These are phyloP conservation scores for Buddleja alternifolia DNA, from an alignment of 257 asterid genomes.

Conservation along the genomic window DNA sequence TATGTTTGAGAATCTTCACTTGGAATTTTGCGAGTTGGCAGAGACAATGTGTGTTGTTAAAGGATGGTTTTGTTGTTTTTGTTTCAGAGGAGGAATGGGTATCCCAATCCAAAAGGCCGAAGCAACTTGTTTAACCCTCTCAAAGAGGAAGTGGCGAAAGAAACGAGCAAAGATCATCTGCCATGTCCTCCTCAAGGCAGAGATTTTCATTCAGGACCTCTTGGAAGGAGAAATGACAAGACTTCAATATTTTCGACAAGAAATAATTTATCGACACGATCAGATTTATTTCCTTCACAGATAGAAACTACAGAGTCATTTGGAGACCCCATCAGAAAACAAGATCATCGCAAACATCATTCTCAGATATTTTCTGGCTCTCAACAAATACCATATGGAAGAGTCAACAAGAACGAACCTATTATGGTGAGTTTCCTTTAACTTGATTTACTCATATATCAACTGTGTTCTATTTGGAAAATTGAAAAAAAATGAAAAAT, in stretches of 20 bases:
- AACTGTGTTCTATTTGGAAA: neutral
- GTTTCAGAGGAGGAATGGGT: constrained; percentile 63
- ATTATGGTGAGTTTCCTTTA: constrained; percentile 44
- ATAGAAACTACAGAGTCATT: constrained; percentile 41
- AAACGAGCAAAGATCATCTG: constrained; percentile 38
- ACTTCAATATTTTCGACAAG: constrained; percentile 36
- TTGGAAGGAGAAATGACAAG: constrained; percentile 53
- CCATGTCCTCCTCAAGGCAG: constrained; percentile 37
- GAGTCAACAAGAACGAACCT: constrained; percentile 47
- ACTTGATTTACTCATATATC: neutral
- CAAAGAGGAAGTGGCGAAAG: constrained; percentile 44
- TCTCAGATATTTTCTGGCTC: constrained; percentile 43
- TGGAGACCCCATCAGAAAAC: constrained; percentile 47
- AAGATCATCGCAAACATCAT: constrained; percentile 41
- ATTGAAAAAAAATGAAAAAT: neutral
- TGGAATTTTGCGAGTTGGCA: too few relatives aligned
- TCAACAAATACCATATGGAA: constrained; percentile 44
- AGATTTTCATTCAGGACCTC: constrained; percentile 69
- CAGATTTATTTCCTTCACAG: constrained; percentile 42
- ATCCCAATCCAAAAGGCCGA: constrained; percentile 46
- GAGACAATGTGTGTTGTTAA: neutral
- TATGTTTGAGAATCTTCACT: too few relatives aligned
- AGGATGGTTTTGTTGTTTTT: constrained; percentile 5
- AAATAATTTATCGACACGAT: constrained; percentile 44
- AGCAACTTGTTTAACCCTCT: constrained; percentile 45